These are phyloP conservation scores for Meripilus lineatus DNA, from an alignment of 1,284 basidiomycete species.

Conservation along the genomic window DNA sequence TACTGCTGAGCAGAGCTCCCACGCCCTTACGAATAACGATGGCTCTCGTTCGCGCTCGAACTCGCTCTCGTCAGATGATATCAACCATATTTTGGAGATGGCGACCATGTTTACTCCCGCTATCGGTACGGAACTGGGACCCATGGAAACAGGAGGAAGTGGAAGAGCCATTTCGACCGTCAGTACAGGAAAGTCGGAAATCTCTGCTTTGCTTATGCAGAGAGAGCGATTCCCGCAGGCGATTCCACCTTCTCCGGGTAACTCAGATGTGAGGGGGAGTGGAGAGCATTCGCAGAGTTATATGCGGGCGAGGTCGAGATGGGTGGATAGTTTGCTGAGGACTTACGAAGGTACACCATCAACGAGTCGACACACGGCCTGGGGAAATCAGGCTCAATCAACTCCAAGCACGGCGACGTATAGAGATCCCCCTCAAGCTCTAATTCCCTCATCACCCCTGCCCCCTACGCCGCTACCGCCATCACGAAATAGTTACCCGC, in stretches of 20 bases:
- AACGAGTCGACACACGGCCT: too few species aligned
- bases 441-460: slow-evolving; percentile 1
- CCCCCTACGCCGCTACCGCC: too few species aligned
- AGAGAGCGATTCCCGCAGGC: too few species aligned
- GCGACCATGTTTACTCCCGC: slow-evolving; percentile 31
- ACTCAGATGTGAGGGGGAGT: neutral
- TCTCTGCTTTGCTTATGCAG: too few species aligned
- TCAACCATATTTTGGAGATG: slow-evolving; percentile 50
- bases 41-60: slow-evolving; percentile 1
- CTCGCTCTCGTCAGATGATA: slow-evolving; percentile 36
- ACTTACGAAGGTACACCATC: too few species aligned
- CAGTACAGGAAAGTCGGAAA: too few species aligned
- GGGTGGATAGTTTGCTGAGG: neutral
- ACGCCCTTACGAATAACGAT: neutral
- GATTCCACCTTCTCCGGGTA: neutral
- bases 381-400: neutral
- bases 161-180: too few species aligned
- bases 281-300: neutral
- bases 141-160: too few species aligned
- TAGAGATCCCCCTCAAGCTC: slow-evolving; percentile 3
- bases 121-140: slow-evolving; percentile 3
- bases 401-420: neutral
- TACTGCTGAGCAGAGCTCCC: neutral
- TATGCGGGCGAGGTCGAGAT: neutral
- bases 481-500: too few species aligned